These are phyloP conservation scores for Talaromyces ruber DNA, from an alignment of 495 filamentous ascomycete genomes.

Conservation along the genomic window DNA sequence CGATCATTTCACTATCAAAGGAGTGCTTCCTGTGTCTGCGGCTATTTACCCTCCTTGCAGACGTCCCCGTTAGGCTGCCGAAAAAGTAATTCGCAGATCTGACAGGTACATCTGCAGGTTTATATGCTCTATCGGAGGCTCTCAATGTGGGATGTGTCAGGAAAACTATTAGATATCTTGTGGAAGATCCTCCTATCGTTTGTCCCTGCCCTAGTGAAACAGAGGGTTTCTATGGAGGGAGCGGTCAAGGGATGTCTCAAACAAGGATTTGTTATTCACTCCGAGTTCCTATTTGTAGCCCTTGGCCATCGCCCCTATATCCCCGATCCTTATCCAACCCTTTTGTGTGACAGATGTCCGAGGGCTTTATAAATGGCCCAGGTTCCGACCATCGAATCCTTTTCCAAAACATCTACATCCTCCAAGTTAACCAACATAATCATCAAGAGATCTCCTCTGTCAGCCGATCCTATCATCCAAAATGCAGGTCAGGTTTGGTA, in stretches of 20 bases:
- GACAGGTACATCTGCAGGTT: background rate
- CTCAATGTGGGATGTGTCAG: background rate
- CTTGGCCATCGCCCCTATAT: background rate
- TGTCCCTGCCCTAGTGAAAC: background rate
- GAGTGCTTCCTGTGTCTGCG: background rate
- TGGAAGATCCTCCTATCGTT: background rate
- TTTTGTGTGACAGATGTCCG: background rate
- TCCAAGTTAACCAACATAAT: background rate
- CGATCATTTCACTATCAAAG: background rate
- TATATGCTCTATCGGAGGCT: background rate
- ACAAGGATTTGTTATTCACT: background rate
- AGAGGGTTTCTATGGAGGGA: background rate
- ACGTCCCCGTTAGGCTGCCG: background rate
- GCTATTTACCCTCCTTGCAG: background rate
- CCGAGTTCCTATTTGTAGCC: background rate
- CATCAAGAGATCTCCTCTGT: background rate
- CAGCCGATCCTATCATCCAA: background rate
- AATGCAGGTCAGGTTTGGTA: slow-evolving; percentile 1
- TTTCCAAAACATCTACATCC: background rate
- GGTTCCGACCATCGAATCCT: background rate
- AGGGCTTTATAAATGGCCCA: background rate
- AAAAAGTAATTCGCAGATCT: background rate
- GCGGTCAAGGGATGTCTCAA: background rate
- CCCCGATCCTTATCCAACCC: background rate
- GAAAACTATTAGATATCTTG: background rate